Percentiles rank a stretch among this genome's conserved stretches.
Conservation (phyloP, 2,329 filamentous ascomycete species). For the Nemania diffusa region DNA sequence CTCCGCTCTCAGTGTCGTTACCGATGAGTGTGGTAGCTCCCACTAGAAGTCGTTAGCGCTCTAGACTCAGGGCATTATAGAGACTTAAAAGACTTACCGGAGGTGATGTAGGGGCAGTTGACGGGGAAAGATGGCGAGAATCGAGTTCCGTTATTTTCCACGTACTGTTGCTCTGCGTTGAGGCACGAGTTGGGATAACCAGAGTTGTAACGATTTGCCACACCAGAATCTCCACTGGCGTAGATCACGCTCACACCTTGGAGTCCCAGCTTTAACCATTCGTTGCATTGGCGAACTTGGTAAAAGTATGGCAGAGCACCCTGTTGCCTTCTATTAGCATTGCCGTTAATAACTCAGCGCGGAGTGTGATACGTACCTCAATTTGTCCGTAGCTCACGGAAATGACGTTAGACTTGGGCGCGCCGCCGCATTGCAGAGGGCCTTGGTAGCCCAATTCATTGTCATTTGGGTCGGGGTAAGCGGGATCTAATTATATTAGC, state of each 20-base stretch:
- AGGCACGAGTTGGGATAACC: conserved; percentile 40
- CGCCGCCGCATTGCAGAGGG: conserved; percentile 39
- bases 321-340: conserved; percentile 11
- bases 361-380: conserved; percentile 50
- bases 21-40: conserved; percentile 37
- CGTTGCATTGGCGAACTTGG: conserved; percentile 62
- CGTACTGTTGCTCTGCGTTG: conserved; percentile 33
- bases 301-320: conserved; percentile 50
- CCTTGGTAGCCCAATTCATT: conserved; percentile 50
- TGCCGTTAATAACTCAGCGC: background rate
- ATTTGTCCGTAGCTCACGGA: conserved; percentile 65
- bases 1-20: conserved; percentile 35
- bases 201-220: conserved; percentile 38
- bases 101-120: conserved; percentile 40
- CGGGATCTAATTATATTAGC: conserved; percentile 34
- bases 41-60: conserved; percentile 19
- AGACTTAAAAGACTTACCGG: conserved; percentile 21
- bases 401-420: conserved; percentile 61
- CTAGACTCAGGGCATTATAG: background rate
- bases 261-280: conserved; percentile 67
- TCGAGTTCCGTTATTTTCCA: conserved; percentile 37
- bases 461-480: conserved; percentile 49
- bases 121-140: conserved; percentile 38
- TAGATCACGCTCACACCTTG: conserved; percentile 59
- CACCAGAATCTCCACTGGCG: conserved; percentile 38